Evolutionary conservation across 2,329 filamentous ascomycete genomes (phyloP).

Genomic region (Venturia asperata): DNA sequence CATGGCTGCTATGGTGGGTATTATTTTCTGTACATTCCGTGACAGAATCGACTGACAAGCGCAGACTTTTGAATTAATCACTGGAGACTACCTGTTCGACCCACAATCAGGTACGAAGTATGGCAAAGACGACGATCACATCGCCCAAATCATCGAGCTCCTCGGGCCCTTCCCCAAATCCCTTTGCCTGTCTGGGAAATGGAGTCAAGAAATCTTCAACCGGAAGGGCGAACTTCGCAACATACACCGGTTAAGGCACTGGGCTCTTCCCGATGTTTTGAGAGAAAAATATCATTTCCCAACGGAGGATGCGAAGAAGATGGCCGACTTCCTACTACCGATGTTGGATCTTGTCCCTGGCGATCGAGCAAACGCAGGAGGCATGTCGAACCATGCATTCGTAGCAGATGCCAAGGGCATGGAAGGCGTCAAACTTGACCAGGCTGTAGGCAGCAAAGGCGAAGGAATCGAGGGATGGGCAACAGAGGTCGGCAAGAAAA

Average conservation of each 20-base stretch:
- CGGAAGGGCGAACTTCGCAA: slow-evolving; percentile 94
- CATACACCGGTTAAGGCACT: slow-evolving; percentile 92
- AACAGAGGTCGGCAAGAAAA: slow-evolving; percentile 55
- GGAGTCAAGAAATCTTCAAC: slow-evolving; percentile 98
- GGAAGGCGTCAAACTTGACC: slow-evolving; percentile 67
- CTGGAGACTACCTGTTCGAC: slow-evolving; percentile 96
- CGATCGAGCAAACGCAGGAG: slow-evolving; percentile 86
- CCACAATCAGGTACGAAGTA: slow-evolving; percentile 98
- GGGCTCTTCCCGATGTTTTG: slow-evolving; percentile 87
- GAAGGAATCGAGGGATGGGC: slow-evolving; percentile 95
- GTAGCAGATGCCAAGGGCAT: slow-evolving; percentile 82
- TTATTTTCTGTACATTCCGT: background rate
- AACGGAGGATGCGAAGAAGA: slow-evolving; percentile 68
- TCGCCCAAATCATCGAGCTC: slow-evolving; percentile 96
- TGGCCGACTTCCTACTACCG: slow-evolving; percentile 76
- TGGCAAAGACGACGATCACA: slow-evolving; percentile 98
- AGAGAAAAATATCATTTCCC: slow-evolving; percentile 96
- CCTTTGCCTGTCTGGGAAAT: slow-evolving; percentile 86
- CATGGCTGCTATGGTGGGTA: slow-evolving; percentile 93
- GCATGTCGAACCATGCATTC: slow-evolving; percentile 83
- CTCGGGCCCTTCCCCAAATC: slow-evolving; percentile 90
- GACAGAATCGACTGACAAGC: background rate
- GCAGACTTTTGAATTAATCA: slow-evolving; percentile 94
- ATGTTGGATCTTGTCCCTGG: slow-evolving; percentile 89
- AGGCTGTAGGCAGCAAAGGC: slow-evolving; percentile 73